Conservation (phyloP, 257 asterid genomes). For the Oldenlandia corymbosa region DNA sequence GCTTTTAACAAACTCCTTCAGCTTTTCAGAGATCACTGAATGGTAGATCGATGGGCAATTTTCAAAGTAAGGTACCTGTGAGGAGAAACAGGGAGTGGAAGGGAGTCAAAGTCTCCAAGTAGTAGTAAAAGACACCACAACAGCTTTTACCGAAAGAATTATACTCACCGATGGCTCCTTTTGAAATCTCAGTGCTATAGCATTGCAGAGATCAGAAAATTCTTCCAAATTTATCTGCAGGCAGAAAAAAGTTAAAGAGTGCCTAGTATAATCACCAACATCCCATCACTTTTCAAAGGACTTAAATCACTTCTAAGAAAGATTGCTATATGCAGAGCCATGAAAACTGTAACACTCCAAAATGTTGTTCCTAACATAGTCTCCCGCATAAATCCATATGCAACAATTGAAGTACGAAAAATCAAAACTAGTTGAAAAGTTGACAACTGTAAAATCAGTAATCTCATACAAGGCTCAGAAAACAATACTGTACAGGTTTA, state of each 20-base stretch:
- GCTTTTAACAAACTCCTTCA: conserved; percentile 66
- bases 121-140: not conserved
- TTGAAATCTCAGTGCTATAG: conserved; percentile 88
- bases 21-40: conserved; percentile 56
- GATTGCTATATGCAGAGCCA: not conserved
- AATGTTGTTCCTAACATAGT: not conserved
- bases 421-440: not conserved
- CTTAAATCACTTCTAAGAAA: not conserved
- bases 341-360: not conserved
- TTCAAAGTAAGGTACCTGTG: conserved; percentile 74
- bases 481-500: too few species aligned
- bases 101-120: conserved; percentile 2
- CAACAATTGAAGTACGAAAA: too few species aligned
- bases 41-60: conserved; percentile 62
- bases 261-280: too few species aligned
- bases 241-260: conserved; percentile 3
- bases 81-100: conserved; percentile 21
- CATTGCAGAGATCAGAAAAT: conserved; percentile 79
- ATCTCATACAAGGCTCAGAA: not conserved
- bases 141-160: conserved; percentile 23
- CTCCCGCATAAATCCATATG: not conserved
- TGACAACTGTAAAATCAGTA: not conserved
- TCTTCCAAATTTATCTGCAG: conserved; percentile 84
- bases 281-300: too few species aligned
- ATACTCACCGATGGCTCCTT: conserved; percentile 79